A percentile compares a stretch with the other conserved stretches of the same genome.
phyloP scores from a whole-genome alignment of 192 early-diverging fungal species.

The Chytriomyces sp. region DNA sequence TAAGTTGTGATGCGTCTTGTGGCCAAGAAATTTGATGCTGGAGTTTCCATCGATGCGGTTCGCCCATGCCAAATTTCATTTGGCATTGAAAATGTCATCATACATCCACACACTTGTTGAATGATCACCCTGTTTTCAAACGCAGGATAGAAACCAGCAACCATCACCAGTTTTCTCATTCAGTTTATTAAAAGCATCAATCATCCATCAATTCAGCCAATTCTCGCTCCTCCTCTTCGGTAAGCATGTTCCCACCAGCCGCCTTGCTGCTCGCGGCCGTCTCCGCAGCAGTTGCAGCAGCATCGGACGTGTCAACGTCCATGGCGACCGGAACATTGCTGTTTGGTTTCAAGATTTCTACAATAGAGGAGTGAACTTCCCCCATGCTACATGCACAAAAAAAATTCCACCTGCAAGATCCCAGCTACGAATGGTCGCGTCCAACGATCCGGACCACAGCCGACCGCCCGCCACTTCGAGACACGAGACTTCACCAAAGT shows the following conservation, averaged over 20 bases:
- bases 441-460: slow-evolving; percentile 80
- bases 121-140: no score
- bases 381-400: no score
- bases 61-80: no score
- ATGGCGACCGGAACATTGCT: neutral
- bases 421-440: slow-evolving; percentile 87
- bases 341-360: slow-evolving; percentile 11
- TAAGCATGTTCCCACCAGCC: slow-evolving; percentile 49
- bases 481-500: slow-evolving; percentile 86
- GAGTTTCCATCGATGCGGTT: no score
- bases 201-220: slow-evolving; percentile 83
- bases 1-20: no score
- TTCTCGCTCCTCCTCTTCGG: slow-evolving; percentile 90
- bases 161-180: neutral
- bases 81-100: no score
- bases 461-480: slow-evolving; percentile 60
- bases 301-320: slow-evolving; percentile 11
- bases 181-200: neutral
- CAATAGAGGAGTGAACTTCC: slow-evolving; percentile 32
- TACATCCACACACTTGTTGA: no score
- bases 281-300: slow-evolving; percentile 11
- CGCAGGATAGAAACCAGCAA: no score
- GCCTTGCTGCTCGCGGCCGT: neutral
- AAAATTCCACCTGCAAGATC: slow-evolving; percentile 66
- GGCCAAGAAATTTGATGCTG: no score